phyloP scores from a whole-genome alignment of 768 basidiomycete genomes.

The Suillus cothurnatus region DNA sequence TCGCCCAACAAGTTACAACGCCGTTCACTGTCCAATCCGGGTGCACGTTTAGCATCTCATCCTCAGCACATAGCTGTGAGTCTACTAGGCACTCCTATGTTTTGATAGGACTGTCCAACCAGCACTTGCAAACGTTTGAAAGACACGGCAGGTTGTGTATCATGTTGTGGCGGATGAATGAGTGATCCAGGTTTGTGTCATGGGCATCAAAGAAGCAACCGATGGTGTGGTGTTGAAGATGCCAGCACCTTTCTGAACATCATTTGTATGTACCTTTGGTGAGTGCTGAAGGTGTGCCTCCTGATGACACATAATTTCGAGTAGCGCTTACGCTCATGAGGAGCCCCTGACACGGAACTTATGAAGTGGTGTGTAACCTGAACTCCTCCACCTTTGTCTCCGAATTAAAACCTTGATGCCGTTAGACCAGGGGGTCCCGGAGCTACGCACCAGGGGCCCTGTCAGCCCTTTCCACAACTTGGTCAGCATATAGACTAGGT shows the following conservation, averaged over 20 bases:
- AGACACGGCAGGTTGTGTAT: conserved; percentile 42
- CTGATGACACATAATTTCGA: conserved; percentile 90
- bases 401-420: conserved; percentile 55
- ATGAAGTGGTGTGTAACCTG: conserved; percentile 84
- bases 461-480: too few relatives aligned
- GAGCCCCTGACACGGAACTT: conserved; percentile 99
- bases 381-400: conserved; percentile 98
- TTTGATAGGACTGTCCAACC: conserved; percentile 95
- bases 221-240: conserved; percentile 93
- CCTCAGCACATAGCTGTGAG: conserved; percentile 85
- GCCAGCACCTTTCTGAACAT: conserved; percentile 93
- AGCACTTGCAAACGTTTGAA: conserved; percentile 91
- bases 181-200: conserved; percentile 81
- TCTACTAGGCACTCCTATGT: conserved; percentile 92
- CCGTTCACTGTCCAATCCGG: conserved; percentile 98
- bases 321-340: conserved; percentile 98
- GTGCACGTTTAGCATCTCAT: conserved; percentile 91
- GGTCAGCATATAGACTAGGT: too few relatives aligned
- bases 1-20: conserved; percentile 99
- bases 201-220: conserved; percentile 98
- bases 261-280: conserved; percentile 91
- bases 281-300: conserved; percentile 94
- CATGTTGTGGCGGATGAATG: conserved; percentile 63
- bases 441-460: too few relatives aligned
- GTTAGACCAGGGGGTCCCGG: too few relatives aligned